Base-by-base conservation (phyloP, 2,329 filamentous ascomycete genomes). In the Exutisphaerella laricina region DNA sequence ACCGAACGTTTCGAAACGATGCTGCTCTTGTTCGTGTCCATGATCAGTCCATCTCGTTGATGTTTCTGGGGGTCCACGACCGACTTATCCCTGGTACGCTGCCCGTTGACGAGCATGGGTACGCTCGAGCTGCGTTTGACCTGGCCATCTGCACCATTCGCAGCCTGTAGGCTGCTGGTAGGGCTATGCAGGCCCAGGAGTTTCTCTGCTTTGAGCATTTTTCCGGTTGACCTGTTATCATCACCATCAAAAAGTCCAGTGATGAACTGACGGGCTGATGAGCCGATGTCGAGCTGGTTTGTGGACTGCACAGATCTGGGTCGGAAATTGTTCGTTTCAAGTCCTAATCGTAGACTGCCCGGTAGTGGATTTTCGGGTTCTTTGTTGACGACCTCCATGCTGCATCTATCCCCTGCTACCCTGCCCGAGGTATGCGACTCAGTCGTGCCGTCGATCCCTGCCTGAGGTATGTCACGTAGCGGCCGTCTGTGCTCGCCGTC, bases 1-100 rank as follows among this genome's bases (percentile, higher is more conserved):
- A 96, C 89, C 57, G 88, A 92, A 54, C 88, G 74, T 63, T 96
- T 96, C 10, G 88, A 95, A 12, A 89, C 83, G 54, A 95, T 95
- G 59, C 86, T 94, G 66, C 85, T 90, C 61, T 82, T 89, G 63
- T 95, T 95, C 45, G 88, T 96, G 44, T 62, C 60, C 63, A 65
- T 65, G 46, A 66, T 61, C 33, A 59, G 56, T 31, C 60, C 62
- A 47, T 66, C 63, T 30, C 56, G 54, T 18, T 57, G 54, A 32
- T 50, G 46, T 34, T 57, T 59, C 23, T 43, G 45, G n/a, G 51
- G 49, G 28, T 58, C 54, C 32, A 46, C 28, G 13, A 45, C 20
- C n/a, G 47, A 17, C 5, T 42, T 35, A 16, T 46, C 25, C 22
- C 46, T 41, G 7, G 43, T 21, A 21, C n/a, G n/a, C 20, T 22